phyloP scores from a whole-genome alignment of 1,284 basidiomycete genomes.

The Trichosporon ovoides region DNA sequence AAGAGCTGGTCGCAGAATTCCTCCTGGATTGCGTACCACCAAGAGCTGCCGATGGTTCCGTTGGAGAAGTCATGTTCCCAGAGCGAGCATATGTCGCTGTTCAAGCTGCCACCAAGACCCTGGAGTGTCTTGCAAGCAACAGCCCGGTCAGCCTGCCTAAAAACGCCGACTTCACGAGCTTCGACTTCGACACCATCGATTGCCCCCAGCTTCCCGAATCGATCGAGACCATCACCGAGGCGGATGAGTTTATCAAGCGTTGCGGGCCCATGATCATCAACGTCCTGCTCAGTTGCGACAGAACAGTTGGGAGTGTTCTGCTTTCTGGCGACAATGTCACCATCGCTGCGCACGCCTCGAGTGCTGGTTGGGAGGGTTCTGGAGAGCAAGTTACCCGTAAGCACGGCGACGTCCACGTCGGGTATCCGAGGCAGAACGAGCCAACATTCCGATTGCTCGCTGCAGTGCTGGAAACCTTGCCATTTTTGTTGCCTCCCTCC shows the following conservation, averaged over 20 bases:
- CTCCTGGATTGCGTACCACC: conserved; percentile 60
- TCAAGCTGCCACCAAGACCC: conserved; percentile 69
- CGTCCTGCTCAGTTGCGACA: conserved; percentile 62
- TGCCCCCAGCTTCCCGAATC: not conserved
- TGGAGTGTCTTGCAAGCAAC: conserved; percentile 68
- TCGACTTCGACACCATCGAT: conserved; percentile 46
- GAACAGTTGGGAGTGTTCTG: conserved; percentile 67
- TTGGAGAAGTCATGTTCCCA: conserved; percentile 55
- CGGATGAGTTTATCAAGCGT: conserved; percentile 69
- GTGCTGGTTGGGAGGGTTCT: conserved; percentile 47
- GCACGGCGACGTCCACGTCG: conserved; percentile 65
- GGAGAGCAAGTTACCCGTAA: conserved; percentile 46
- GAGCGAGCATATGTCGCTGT: conserved; percentile 72
- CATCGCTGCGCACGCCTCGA: conserved; percentile 57
- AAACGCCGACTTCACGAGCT: conserved; percentile 61
- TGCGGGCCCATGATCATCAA: conserved; percentile 60
- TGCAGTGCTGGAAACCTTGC: conserved; percentile 78
- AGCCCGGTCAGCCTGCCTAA: conserved; percentile 70
- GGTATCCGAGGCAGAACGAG: conserved; percentile 62
- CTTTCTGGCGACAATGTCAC: conserved; percentile 80
- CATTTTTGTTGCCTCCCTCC: conserved; percentile 61
- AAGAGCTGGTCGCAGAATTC: conserved; percentile 72
- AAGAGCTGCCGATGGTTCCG: conserved; percentile 42
- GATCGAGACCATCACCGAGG: conserved; percentile 57
- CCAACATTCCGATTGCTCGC: conserved; percentile 70